Conservation (phyloP, 1,284 basidiomycete genomes). For the Lentinus polychrous region DNA sequence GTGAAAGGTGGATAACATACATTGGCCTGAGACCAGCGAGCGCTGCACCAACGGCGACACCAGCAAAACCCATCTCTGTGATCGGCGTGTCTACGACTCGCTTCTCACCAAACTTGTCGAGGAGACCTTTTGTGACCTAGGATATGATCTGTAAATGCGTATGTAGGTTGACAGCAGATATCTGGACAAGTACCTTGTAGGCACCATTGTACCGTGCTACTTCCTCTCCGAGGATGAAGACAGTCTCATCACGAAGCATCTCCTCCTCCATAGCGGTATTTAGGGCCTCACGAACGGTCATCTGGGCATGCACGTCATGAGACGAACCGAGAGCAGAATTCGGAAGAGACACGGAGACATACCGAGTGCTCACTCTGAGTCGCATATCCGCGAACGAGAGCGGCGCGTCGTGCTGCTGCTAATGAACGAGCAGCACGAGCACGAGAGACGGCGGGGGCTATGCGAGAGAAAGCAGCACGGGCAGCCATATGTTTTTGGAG, state of each 20-base stretch:
- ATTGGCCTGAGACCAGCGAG: constrained; percentile 92
- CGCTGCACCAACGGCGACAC: constrained; percentile 92
- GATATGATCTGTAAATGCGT: neutral
- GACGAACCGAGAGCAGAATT: no score
- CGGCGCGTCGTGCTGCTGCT: constrained; percentile 32
- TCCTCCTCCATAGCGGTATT: constrained; percentile 99
- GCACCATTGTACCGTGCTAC: constrained; percentile 99
- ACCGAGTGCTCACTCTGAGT: constrained; percentile 54
- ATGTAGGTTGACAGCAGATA: constrained; percentile 2
- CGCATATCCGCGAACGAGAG: constrained; percentile 54
- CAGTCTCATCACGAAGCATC: constrained; percentile 93
- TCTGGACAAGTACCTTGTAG: constrained; percentile 80
- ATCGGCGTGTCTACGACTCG: constrained; percentile 98
- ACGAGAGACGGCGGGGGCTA: constrained; percentile 49
- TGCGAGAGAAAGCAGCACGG: constrained; percentile 57
- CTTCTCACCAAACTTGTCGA: constrained; percentile 99
- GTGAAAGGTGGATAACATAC: constrained; percentile 31
- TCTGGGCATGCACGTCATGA: constrained; percentile 36
- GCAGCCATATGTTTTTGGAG: constrained; percentile 50
- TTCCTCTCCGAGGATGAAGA: constrained; percentile 97
- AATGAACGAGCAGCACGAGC: constrained; percentile 32
- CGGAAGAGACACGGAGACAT: constrained; percentile 10
- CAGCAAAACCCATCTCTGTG: constrained; percentile 98
- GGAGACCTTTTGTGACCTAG: constrained; percentile 94
- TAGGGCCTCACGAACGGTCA: constrained; percentile 98